phyloP scores from a whole-genome alignment of 176 grass and related monocot genomes.

The Triticum dicoccoides region DNA sequence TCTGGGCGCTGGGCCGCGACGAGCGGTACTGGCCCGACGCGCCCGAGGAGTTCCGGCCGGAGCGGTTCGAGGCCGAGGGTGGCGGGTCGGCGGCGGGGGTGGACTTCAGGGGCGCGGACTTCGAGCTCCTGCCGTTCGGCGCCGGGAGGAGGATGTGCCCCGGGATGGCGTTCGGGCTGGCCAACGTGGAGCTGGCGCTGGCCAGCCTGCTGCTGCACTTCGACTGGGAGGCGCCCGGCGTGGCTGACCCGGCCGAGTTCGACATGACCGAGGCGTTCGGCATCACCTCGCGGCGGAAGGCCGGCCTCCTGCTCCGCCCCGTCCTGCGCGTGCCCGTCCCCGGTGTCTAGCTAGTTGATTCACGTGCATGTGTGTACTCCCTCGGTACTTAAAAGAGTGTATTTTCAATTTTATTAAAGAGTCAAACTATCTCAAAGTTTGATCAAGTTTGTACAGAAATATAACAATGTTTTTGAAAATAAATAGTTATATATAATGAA shows the following conservation, averaged over 20 bases:
- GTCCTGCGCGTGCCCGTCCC: background rate
- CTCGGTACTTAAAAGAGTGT: too few species aligned
- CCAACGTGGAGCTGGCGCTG: slow-evolving; percentile 47
- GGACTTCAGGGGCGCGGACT: slow-evolving; percentile 41
- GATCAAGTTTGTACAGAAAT: too few species aligned
- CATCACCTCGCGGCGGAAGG: slow-evolving; percentile 14
- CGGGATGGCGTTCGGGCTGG: slow-evolving; percentile 39
- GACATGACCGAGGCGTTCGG: slow-evolving; percentile 49
- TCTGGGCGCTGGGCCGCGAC: slow-evolving; percentile 58
- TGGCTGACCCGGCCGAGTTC: background rate
- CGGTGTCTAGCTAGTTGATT: background rate
- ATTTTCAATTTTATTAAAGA: too few species aligned
- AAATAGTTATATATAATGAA: too few species aligned
- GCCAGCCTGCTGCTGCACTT: slow-evolving; percentile 47
- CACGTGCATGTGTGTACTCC: too few species aligned
- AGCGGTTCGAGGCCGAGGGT: slow-evolving; percentile 32
- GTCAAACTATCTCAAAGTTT: too few species aligned
- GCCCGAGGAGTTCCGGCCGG: slow-evolving; percentile 44
- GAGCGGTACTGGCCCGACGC: slow-evolving; percentile 36
- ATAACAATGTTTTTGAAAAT: too few species aligned
- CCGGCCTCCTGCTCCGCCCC: slow-evolving; percentile 17
- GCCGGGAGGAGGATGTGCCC: slow-evolving; percentile 58
- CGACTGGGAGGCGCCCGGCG: slow-evolving; percentile 37
- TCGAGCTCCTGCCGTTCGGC: slow-evolving; percentile 52
- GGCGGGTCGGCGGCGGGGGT: background rate